These are phyloP conservation scores for Vitis riparia DNA, from an alignment of 164 flowering plant species.

Conservation along the genomic window DNA sequence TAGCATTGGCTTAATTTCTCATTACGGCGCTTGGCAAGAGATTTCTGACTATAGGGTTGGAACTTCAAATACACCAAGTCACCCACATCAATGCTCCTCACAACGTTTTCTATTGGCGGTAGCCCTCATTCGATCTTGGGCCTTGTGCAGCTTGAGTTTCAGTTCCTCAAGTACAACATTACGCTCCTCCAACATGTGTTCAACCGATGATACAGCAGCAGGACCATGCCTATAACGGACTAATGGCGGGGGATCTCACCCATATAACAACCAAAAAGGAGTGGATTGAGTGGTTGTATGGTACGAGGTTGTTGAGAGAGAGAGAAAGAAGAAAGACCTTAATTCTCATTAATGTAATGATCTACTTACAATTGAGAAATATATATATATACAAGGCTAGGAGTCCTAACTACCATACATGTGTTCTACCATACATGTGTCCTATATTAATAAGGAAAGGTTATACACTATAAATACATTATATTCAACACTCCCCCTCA, in stretches of 20 bases:
- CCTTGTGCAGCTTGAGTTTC: not conserved
- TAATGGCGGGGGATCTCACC: not conserved
- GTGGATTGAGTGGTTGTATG: not conserved
- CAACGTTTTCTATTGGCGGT: not conserved
- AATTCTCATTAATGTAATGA: too few species aligned
- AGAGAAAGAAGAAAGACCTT: too few species aligned
- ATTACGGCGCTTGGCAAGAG: not conserved
- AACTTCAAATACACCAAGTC: not conserved
- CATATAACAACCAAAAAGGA: not conserved
- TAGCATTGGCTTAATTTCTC: not conserved
- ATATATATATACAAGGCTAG: too few species aligned
- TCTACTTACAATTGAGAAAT: too few species aligned
- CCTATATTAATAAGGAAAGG: too few species aligned
- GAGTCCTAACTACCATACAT: too few species aligned
- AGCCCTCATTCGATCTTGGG: not conserved
- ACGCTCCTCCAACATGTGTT: not conserved
- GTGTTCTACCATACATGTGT: too few species aligned
- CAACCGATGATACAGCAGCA: not conserved
- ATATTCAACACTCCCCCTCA: too few species aligned
- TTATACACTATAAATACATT: too few species aligned
- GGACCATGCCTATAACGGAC: not conserved
- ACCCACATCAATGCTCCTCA: not conserved
- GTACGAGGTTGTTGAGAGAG: too few species aligned
- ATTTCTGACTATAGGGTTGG: not conserved
- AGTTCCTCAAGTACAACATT: not conserved